Conservation (phyloP, 352 stramenopile species). For the Globisporangium abappressorium region DNA sequence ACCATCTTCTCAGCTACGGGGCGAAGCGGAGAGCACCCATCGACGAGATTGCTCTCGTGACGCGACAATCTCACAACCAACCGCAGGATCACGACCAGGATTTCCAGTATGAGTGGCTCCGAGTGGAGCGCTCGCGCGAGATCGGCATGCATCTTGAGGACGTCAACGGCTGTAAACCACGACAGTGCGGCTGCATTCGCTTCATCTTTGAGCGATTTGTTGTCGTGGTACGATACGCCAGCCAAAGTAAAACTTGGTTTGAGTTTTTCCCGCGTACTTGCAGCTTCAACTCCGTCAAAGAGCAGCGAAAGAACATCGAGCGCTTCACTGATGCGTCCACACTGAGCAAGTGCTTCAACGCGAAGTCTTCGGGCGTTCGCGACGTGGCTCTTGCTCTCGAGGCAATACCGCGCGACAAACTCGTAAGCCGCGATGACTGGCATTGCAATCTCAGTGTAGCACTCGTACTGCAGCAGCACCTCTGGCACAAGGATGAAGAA, state of each 20-base stretch:
- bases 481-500: slow-evolving; percentile 47
- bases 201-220: slow-evolving; percentile 36
- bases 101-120: slow-evolving; percentile 23
- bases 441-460: slow-evolving; percentile 46
- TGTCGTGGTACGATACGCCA: slow-evolving; percentile 32
- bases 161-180: slow-evolving; percentile 33
- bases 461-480: slow-evolving; percentile 50
- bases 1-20: slow-evolving; percentile 33
- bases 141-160: slow-evolving; percentile 17
- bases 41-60: slow-evolving; percentile 30
- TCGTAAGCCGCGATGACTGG: slow-evolving; percentile 60
- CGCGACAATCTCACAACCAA: slow-evolving; percentile 25
- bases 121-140: slow-evolving; percentile 1
- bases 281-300: slow-evolving; percentile 20
- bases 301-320: slow-evolving; percentile 33
- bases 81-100: slow-evolving; percentile 32
- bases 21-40: slow-evolving; percentile 19
- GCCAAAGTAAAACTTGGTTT: slow-evolving; percentile 8
- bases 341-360: slow-evolving; percentile 44
- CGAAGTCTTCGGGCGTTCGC: slow-evolving; percentile 53
- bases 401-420: slow-evolving; percentile 33
- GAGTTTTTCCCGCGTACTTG: background rate
- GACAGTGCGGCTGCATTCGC: slow-evolving; percentile 28
- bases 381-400: slow-evolving; percentile 47
- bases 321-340: slow-evolving; percentile 52